Evolutionary conservation across 2,329 filamentous ascomycete species (phyloP), one percentile per base, ranked within the genome.

Genomic region (Fusarium globosum): DNA sequence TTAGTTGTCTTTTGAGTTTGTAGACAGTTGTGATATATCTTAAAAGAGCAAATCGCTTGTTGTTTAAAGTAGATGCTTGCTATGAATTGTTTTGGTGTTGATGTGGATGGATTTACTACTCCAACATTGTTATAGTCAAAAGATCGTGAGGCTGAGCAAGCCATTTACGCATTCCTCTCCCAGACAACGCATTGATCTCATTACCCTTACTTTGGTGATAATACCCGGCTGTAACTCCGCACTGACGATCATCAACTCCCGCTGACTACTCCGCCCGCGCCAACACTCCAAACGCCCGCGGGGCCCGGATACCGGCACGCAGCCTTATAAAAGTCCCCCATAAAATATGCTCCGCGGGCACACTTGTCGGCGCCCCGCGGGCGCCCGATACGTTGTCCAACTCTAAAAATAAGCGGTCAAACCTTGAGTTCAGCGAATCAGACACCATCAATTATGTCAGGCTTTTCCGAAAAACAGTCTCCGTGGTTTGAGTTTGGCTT

Each of bases 321-420:
- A 57, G 53, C 53, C 42, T 28, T 36, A 36, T 49, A 36, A 16
- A n/a, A 13, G 2, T 11, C 41, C 55, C 30, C 42, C 23, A 28
- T 49, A 15, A n/a, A 53, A 55, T 30, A 30, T 28, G 36, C 51
- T 57, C 59, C 59, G 59, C 59, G 57, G 45, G 28, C 38, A 35
- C 23, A 53, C 63, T 14, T 11, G 9, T 53, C 65, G 65, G 65
- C 0, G 4, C 7, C 43, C 65, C 65, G 65, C 65, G 65, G 64
- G 39, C 46, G 7, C 6, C 65, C 65, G 65, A 61, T 35, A 28
- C 8, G 10, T 4, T 18, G 20, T 49, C 13, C 13, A 28, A n/a
- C 35, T 6, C 49, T 36, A 36, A 30, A 43, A 30, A 23, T 35
- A n/a, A 18, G 21, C 20, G 21, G 41, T 36, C 28, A n/a, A 36